Percentiles rank a stretch among this genome's conserved stretches.
Evolutionary conservation across 495 filamentous ascomycete genomes (phyloP).

Genomic region (Podospora pseudoanserina): DNA sequence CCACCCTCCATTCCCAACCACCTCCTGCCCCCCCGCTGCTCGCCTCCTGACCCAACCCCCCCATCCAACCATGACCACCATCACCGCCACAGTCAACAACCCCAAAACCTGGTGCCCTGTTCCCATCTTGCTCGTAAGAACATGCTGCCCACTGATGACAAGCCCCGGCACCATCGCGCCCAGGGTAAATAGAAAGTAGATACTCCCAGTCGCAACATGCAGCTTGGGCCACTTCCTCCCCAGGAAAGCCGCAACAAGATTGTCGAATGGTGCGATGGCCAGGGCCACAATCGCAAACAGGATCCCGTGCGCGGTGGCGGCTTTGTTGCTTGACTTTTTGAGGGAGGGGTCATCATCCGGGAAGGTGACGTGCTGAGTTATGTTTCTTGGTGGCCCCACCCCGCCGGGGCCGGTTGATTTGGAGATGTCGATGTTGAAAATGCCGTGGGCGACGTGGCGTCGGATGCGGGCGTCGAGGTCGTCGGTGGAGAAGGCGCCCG

Average conservation of each 20-base stretch:
- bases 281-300: conserved; percentile 52
- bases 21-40: neutral
- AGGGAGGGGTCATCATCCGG: neutral
- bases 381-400: conserved; percentile 9
- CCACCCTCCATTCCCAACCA: neutral
- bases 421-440: conserved; percentile 52
- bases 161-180: conserved; percentile 52
- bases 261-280: conserved; percentile 53
- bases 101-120: conserved; percentile 60
- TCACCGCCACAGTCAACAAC: conserved; percentile 45
- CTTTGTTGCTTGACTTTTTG: conserved; percentile 12
- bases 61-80: conserved; percentile 34
- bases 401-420: conserved; percentile 43
- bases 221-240: conserved; percentile 39
- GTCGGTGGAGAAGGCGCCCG: conserved; percentile 33
- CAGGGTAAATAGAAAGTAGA: conserved; percentile 43
- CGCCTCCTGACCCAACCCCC: conserved; percentile 37
- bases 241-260: conserved; percentile 47
- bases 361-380: neutral
- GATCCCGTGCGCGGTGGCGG: conserved; percentile 47
- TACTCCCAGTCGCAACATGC: conserved; percentile 47
- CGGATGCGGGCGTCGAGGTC: conserved; percentile 41
- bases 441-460: conserved; percentile 53
- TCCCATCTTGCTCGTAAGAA: conserved; percentile 49
- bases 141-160: conserved; percentile 47